phyloP scores from a whole-genome alignment of 2,329 filamentous ascomycete species.

The Lachnellula suecica region DNA sequence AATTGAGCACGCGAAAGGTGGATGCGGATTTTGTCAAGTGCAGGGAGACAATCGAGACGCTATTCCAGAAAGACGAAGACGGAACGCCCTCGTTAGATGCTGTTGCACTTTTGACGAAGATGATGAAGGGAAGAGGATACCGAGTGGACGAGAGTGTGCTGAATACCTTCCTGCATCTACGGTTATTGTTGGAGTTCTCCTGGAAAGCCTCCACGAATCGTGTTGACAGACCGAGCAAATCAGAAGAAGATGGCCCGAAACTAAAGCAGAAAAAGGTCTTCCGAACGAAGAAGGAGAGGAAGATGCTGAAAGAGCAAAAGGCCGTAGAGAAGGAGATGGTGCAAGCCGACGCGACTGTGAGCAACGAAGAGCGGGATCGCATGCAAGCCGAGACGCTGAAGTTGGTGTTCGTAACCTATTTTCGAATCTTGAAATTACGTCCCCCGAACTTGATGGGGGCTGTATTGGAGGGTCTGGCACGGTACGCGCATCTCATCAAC shows the following conservation, averaged over 20 bases:
- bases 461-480: constrained; percentile 88
- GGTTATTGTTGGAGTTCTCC: constrained; percentile 83
- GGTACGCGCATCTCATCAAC: constrained; percentile 96
- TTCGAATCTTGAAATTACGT: constrained; percentile 85
- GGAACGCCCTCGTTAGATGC: constrained; percentile 86
- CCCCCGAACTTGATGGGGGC: constrained; percentile 90
- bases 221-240: constrained; percentile 60
- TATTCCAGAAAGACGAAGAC: constrained; percentile 87
- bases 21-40: constrained; percentile 79
- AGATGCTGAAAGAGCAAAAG: constrained; percentile 82
- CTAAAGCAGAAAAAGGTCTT: constrained; percentile 78
- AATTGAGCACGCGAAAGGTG: constrained; percentile 70
- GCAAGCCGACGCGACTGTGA: constrained; percentile 85
- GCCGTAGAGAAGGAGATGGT: constrained; percentile 89
- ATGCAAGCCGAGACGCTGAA: constrained; percentile 97
- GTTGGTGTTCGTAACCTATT: constrained; percentile 92
- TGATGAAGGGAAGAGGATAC: constrained; percentile 90
- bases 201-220: constrained; percentile 78
- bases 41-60: constrained; percentile 71
- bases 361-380: constrained; percentile 86
- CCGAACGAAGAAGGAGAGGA: constrained; percentile 83
- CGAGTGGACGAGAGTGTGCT: constrained; percentile 80
- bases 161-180: constrained; percentile 87
- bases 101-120: constrained; percentile 81
- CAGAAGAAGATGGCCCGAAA: constrained; percentile 51